Base-by-base conservation (phyloP, 1,284 basidiomycete genomes). In the Ustilago xerochloae region DNA sequence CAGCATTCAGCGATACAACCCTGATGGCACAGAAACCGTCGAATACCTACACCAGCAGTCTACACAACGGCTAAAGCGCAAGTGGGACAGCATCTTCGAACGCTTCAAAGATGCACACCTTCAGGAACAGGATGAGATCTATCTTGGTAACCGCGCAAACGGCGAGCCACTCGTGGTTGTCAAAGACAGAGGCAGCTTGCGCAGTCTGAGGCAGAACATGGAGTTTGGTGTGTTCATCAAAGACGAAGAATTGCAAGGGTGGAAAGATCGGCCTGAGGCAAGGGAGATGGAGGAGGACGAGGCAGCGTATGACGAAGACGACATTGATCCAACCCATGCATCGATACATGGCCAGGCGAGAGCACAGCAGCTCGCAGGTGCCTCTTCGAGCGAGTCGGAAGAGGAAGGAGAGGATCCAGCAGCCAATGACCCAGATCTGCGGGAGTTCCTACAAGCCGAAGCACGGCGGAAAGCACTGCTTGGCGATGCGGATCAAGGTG, bases 71-170 rank as follows among this genome's bases (percentile, higher is more conserved):
- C 80, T 83, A 36, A 80, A 82, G 22, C 55, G 45, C 47, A 78
- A 78, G 29, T 83, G 81, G 81, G 81, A 83, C 33, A 61, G 63
- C 46, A 83, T 83, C 38, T 80, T 75, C 43, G 77, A 80, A 24
- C 71, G 75, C 13, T 83, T 81, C 70, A 75, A 78, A 20, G 76
- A 81, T 43, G 81, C 81, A 7, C 81, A 83, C 29, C 28, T 83
- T 22, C 64, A 78, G 24, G 71, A 77, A 20, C 81, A 83, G 53
- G 80, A 82, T 53, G 81, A 83, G 61, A 79, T 83, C n/a, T 75
- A 79, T 36, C 74, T 82, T n/a, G 79, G 81, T 15, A 64, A 73
- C n/a, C 47, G 64, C 1, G 56, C 58, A 6, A 66, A 75, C 36
- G 70, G 76, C 29, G 74, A 80, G 28, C 63, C 69, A 26, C 63